Evolutionary conservation across 2,329 filamentous ascomycete genomes (phyloP).

Genomic region (Clarireedia homoeocarpa): DNA sequence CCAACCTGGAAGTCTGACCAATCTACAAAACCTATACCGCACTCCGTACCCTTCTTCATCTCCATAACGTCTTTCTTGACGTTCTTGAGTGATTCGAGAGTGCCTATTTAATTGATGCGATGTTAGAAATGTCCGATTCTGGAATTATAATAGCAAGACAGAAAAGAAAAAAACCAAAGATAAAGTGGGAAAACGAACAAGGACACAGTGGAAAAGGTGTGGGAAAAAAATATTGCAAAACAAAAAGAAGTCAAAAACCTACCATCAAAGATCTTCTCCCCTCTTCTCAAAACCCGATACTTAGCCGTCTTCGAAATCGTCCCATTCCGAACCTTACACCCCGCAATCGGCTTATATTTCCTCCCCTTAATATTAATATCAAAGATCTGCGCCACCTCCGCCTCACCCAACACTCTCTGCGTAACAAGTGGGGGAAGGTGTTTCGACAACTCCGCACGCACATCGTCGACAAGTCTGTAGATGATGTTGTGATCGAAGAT

Average conservation of each 20-base stretch:
- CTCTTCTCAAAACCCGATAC: conserved; percentile 64
- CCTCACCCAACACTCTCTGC: conserved; percentile 74
- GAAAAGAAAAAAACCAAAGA: too few relatives aligned
- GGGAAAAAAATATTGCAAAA: neutral
- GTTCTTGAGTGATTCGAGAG: conserved; percentile 75
- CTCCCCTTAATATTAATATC: conserved; percentile 71
- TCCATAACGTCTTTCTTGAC: conserved; percentile 86
- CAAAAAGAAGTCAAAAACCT: conserved; percentile 35
- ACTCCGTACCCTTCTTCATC: conserved; percentile 90
- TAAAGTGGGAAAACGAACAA: neutral
- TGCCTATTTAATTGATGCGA: conserved; percentile 44
- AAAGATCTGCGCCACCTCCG: conserved; percentile 77
- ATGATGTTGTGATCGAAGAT: conserved; percentile 85
- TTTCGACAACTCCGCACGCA: conserved; percentile 59
- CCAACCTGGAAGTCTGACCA: conserved; percentile 75
- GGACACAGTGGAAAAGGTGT: neutral
- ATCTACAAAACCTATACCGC: conserved; percentile 74
- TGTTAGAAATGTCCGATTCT: neutral
- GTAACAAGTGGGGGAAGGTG: conserved; percentile 59
- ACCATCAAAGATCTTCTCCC: conserved; percentile 76
- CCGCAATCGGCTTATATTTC: conserved; percentile 68
- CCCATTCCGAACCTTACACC: conserved; percentile 81
- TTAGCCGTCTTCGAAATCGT: conserved; percentile 53
- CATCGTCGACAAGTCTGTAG: conserved; percentile 69
- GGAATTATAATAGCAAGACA: too few relatives aligned